Evolutionary conservation across 2,329 filamentous ascomycete genomes (phyloP).

Genomic region (Macrophomina tecta): DNA sequence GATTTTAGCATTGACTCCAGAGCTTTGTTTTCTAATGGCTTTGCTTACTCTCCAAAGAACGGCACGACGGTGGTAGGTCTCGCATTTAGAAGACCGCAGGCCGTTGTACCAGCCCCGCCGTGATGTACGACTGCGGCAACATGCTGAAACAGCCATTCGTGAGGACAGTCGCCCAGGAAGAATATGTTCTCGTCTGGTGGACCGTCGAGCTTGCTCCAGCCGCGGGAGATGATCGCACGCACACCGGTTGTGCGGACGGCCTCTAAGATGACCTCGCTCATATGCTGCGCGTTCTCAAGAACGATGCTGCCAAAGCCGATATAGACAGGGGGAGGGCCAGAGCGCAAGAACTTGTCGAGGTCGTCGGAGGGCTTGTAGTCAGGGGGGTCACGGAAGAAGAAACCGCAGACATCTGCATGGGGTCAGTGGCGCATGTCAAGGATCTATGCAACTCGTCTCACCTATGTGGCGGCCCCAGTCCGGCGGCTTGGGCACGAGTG

Average conservation of each 20-base stretch:
- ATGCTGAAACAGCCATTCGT: slow-evolving; percentile 64
- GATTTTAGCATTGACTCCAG: not conserved
- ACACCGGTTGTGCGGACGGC: slow-evolving; percentile 47
- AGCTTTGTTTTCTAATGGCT: not conserved
- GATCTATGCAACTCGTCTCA: slow-evolving; percentile 29
- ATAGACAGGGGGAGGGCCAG: slow-evolving; percentile 59
- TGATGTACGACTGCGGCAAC: slow-evolving; percentile 64
- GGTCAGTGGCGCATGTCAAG: slow-evolving; percentile 3
- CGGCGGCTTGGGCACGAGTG: slow-evolving; percentile 48
- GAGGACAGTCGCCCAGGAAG: slow-evolving; percentile 60
- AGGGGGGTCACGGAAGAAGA: slow-evolving; percentile 51
- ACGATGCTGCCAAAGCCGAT: slow-evolving; percentile 65
- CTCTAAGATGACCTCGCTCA: slow-evolving; percentile 56
- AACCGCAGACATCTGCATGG: slow-evolving; percentile 47
- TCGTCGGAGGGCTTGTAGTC: slow-evolving; percentile 49
- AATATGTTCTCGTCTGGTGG: slow-evolving; percentile 49
- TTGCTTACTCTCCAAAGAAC: slow-evolving; percentile 59
- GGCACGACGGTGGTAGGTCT: slow-evolving; percentile 62
- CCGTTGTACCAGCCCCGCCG: slow-evolving; percentile 65
- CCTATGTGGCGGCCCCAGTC: slow-evolving; percentile 50
- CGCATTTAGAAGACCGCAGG: slow-evolving; percentile 59
- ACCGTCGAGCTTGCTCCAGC: slow-evolving; percentile 56
- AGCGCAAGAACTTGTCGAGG: slow-evolving; percentile 51
- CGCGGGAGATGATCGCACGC: slow-evolving; percentile 61
- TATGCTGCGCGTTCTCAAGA: slow-evolving; percentile 54